Percentiles rank a stretch among this genome's conserved stretches.
These are phyloP conservation scores for Globisporangium carolinianum DNA, from an alignment of 352 stramenopile species.

Conservation along the genomic window DNA sequence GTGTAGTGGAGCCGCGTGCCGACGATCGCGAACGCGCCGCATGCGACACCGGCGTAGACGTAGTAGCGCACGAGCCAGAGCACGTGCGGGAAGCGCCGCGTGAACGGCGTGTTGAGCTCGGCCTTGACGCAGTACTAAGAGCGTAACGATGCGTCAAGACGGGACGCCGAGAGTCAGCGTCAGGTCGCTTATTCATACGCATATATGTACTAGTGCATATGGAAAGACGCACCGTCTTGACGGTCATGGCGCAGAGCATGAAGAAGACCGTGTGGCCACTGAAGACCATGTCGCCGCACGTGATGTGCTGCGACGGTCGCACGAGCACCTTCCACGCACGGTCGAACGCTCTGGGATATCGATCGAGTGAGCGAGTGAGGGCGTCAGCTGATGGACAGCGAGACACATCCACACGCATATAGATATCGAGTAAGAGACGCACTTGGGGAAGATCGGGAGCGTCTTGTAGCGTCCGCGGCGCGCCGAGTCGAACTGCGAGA, in stretches of 20 bases:
- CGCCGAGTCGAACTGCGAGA: constrained; percentile 71
- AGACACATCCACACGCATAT: constrained; percentile 4
- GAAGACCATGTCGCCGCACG: constrained; percentile 87
- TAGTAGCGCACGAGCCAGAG: constrained; percentile 80
- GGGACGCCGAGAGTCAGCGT: neutral
- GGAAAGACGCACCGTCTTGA: constrained; percentile 43
- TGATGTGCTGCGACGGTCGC: constrained; percentile 80
- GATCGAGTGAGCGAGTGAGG: neutral
- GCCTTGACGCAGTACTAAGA: constrained; percentile 38
- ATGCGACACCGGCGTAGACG: constrained; percentile 53
- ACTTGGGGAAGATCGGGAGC: constrained; percentile 85
- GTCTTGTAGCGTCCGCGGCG: constrained; percentile 64
- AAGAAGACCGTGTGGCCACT: constrained; percentile 84
- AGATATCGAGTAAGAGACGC: constrained; percentile 12
- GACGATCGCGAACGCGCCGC: constrained; percentile 79
- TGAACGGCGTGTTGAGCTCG: constrained; percentile 85
- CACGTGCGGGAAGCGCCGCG: constrained; percentile 57
- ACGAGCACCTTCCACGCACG: constrained; percentile 82
- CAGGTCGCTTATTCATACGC: too few species aligned
- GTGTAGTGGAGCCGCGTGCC: constrained; percentile 85
- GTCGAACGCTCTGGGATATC: constrained; percentile 43
- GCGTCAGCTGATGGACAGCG: neutral
- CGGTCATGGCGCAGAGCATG: constrained; percentile 76
- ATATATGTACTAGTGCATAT: neutral
- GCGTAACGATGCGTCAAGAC: neutral